Evolutionary conservation across 1,284 basidiomycete genomes (phyloP).

Genomic region (Coriolopsis trogii): DNA sequence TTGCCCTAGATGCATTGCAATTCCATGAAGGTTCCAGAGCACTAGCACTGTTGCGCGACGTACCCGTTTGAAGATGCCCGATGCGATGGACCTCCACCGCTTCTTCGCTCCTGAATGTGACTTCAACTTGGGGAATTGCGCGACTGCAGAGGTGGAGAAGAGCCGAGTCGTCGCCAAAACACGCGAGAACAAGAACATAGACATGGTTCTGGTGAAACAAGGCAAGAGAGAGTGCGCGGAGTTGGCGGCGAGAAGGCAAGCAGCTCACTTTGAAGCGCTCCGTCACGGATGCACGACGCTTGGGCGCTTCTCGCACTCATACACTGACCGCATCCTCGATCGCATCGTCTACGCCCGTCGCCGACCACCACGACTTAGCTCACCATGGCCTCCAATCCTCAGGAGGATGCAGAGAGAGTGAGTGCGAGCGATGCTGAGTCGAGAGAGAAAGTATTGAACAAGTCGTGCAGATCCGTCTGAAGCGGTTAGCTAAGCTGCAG

Average conservation of each 20-base stretch:
- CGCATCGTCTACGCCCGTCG: background rate
- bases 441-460: background rate
- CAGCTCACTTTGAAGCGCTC: background rate
- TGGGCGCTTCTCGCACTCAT: slow-evolving; percentile 4
- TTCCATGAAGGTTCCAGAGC: background rate
- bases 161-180: slow-evolving; percentile 33
- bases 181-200: slow-evolving; percentile 29
- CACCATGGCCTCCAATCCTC: slow-evolving; percentile 55
- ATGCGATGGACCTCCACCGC: slow-evolving; percentile 71
- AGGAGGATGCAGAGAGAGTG: slow-evolving; percentile 80
- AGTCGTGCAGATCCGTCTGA: slow-evolving; percentile 75
- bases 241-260: background rate
- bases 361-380: slow-evolving; percentile 27
- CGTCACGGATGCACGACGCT: background rate
- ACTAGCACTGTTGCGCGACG: slow-evolving; percentile 26
- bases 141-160: slow-evolving; percentile 37
- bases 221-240: background rate
- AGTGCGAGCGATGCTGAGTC: slow-evolving; percentile 17
- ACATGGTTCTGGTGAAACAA: background rate
- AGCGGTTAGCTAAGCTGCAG: slow-evolving; percentile 82
- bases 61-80: slow-evolving; percentile 79
- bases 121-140: slow-evolving; percentile 62
- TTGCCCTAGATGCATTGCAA: slow-evolving; percentile 51
- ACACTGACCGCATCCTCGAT: slow-evolving; percentile 1
- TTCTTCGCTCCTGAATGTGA: slow-evolving; percentile 83